Conservation (phyloP, 768 basidiomycete genomes). For the Pisolithus tinctorius region DNA sequence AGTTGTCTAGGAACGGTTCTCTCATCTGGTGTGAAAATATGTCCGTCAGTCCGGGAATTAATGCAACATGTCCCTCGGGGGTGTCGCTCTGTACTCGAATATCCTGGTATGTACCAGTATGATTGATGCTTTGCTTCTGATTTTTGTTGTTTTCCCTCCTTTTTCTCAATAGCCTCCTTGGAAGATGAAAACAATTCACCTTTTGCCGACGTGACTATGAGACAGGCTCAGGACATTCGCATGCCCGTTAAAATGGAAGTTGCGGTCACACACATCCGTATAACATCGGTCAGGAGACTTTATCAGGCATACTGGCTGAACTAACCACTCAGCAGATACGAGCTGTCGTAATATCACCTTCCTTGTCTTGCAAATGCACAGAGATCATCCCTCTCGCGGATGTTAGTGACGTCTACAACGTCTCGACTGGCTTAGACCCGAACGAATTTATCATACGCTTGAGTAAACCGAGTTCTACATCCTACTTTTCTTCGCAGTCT, state of each 20-base stretch:
- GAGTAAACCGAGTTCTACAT: slow-evolving; percentile 59
- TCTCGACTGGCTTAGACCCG: slow-evolving; percentile 69
- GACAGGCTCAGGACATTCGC: slow-evolving; percentile 56
- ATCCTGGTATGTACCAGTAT: slow-evolving; percentile 44
- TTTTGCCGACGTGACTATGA: slow-evolving; percentile 63
- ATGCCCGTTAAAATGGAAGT: slow-evolving; percentile 68
- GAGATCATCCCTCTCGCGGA: slow-evolving; percentile 78
- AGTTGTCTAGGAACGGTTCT: slow-evolving; percentile 42
- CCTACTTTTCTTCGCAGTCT: slow-evolving; percentile 67
- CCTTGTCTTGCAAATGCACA: slow-evolving; percentile 65
- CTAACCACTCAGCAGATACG: slow-evolving; percentile 41
- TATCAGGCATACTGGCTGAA: not conserved
- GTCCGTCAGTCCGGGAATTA: slow-evolving; percentile 59
- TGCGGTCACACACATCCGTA: slow-evolving; percentile 62
- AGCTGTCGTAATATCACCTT: slow-evolving; percentile 63
- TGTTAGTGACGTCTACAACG: slow-evolving; percentile 82
- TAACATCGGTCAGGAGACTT: slow-evolving; percentile 52
- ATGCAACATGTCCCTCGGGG: slow-evolving; percentile 47
- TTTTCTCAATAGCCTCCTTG: slow-evolving; percentile 39
- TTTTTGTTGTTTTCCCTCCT: not conserved
- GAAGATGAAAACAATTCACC: slow-evolving; percentile 51
- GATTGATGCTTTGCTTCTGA: not conserved
- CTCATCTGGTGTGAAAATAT: slow-evolving; percentile 47
- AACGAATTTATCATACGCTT: slow-evolving; percentile 78
- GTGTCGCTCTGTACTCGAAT: slow-evolving; percentile 39